These are phyloP conservation scores for Canariomyces notabilis DNA, from an alignment of 2,329 filamentous ascomycete species.

Conservation along the genomic window DNA sequence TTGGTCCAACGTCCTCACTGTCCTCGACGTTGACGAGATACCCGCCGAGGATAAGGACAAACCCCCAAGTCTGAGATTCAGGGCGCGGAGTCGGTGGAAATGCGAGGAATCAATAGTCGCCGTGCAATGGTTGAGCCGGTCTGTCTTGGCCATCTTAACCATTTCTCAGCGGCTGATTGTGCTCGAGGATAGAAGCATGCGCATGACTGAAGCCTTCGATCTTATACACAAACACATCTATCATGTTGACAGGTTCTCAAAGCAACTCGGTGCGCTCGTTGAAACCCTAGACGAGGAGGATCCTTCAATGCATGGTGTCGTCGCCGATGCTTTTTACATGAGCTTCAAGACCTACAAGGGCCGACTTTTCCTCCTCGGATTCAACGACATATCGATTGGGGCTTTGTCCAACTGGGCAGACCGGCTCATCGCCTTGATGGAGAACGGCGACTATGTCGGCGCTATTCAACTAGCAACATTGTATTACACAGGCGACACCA, in stretches of 20 bases:
- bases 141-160: constrained; percentile 84
- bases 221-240: constrained; percentile 88
- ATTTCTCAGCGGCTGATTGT: constrained; percentile 92
- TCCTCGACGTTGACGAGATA: constrained; percentile 79
- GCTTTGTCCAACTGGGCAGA: constrained; percentile 97
- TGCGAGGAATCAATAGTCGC: constrained; percentile 94
- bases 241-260: constrained; percentile 84
- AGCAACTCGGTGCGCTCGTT: constrained; percentile 76
- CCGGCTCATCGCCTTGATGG: constrained; percentile 86
- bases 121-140: constrained; percentile 93
- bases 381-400: constrained; percentile 87
- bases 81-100: constrained; percentile 80
- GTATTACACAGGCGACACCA: constrained; percentile 86
- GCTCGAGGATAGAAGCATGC: constrained; percentile 81
- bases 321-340: constrained; percentile 97
- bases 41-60: constrained; percentile 66
- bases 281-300: constrained; percentile 87
- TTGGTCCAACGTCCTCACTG: constrained; percentile 96
- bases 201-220: constrained; percentile 92
- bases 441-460: constrained; percentile 90
- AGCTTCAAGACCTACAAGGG: constrained; percentile 96
- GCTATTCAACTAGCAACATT: constrained; percentile 86
- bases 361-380: constrained; percentile 84
- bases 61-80: constrained; percentile 73
- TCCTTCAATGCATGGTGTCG: constrained; percentile 85